Base-by-base conservation (phyloP, 495 filamentous ascomycete species). In the Hypomontagnella submonticulosa region DNA sequence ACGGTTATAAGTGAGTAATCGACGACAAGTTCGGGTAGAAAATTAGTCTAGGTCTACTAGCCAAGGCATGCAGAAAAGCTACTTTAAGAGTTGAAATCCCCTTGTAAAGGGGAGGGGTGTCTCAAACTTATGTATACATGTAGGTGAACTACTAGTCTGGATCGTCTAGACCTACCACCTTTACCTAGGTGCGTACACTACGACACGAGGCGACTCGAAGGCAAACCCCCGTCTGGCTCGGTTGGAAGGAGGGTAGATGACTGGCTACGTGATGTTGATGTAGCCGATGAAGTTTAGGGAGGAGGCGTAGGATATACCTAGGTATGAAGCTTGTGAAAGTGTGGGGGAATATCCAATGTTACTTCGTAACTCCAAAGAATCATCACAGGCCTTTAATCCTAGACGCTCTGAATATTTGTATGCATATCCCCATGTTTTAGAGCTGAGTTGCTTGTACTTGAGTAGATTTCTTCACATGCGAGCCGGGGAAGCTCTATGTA, bases 281-380 rank as follows among this genome's bases (percentile, higher is more conserved):
- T 69, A 70, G 67, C 72, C 66, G 70, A 69, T 47, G 58, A 34
- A 41, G 47, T 52, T n/a, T 38, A 33, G 60, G 49, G 65, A 63
- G 32, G 57, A 47, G 51, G 41, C 52, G 42, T 59, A 43, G 27
- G 34, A 20, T 13, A 20, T 50, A 60, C 57, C 54, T 69, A 57
- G 69, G 63, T 56, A 40, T 46, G 57, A 65, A 69, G 71, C 73
- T 73, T 73, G 71, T 75, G 73, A 75, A 73, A 73, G 63, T 73
- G 73, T 73, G 73, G 70, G 71, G 73, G 57, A 70, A 27, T 30
- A 40, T n/a, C n/a, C n/a, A n/a, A n/a, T 51, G 44, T 18, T 46
- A 34, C 43, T 51, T 23, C 40, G 34, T 55, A 32, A 34, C 52
- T 34, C 23, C 16, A 53, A 36, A 23, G 32, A 16, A 50, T 10